Evolutionary conservation across 208 protist genomes (phyloP).

Genomic region (Crithidia brevicula): DNA sequence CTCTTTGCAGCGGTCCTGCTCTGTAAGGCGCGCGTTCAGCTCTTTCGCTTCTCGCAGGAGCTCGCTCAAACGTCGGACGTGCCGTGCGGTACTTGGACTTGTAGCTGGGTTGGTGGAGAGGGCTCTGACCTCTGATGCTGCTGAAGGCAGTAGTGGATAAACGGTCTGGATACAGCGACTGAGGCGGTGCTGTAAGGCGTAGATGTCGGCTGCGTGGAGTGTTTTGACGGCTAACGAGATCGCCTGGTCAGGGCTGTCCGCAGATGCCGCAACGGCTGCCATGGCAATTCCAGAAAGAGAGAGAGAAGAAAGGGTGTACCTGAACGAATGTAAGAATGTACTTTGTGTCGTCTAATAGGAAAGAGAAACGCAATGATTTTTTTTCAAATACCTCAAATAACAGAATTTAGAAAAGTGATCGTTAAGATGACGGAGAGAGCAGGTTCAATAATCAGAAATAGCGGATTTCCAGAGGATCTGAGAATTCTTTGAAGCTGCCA

Average conservation of each 20-base stretch:
- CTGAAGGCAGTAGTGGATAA: neutral
- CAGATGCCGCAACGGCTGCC: neutral
- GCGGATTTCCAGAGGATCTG: too few relatives aligned
- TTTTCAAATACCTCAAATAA: too few relatives aligned
- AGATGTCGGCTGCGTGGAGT: conserved; percentile 21
- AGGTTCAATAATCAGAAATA: too few relatives aligned
- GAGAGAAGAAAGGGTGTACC: conserved; percentile 29
- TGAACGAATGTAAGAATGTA: too few relatives aligned
- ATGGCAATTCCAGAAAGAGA: conserved; percentile 5
- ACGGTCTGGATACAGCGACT: neutral
- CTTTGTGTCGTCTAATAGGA: too few relatives aligned
- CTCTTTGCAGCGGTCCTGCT: neutral
- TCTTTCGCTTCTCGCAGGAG: conserved; percentile 18
- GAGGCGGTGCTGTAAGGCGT: conserved; percentile 19
- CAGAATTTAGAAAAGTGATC: too few relatives aligned
- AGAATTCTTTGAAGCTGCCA: too few relatives aligned
- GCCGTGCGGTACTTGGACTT: neutral
- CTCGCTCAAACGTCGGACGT: conserved; percentile 14
- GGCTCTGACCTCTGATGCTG: neutral
- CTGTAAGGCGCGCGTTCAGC: conserved; percentile 8
- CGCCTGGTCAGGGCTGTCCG: neutral
- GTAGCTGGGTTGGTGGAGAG: neutral
- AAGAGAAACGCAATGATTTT: too few relatives aligned
- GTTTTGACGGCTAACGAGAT: conserved; percentile 5
- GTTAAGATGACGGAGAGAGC: too few relatives aligned